Base-by-base conservation (phyloP, 208 protist species). In the Borovskyia barvae region DNA sequence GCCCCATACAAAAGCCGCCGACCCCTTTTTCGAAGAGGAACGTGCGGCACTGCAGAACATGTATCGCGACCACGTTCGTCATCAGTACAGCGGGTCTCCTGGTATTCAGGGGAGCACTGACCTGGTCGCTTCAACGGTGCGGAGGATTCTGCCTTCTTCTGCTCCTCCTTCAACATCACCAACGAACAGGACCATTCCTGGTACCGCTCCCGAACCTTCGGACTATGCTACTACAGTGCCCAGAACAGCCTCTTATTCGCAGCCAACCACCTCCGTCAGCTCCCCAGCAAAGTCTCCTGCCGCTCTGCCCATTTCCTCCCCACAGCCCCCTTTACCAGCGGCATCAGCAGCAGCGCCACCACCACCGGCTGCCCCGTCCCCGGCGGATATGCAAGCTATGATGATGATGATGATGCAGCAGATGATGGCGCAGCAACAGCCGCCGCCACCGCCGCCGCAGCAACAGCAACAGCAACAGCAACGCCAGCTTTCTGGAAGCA, bases 321-420 rank as follows among this genome's bases (percentile, higher is more conserved):
- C n/a, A n/a, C n/a, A n/a, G n/a, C n/a, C n/a, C n/a, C n/a, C n/a
- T n/a, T n/a, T n/a, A n/a, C n/a, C n/a, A n/a, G n/a, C n/a, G n/a
- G n/a, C n/a, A n/a, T n/a, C n/a, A n/a, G 22, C 39, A 1, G 40
- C 11, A 20, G 20, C 42, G 24, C 5, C n/a, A 22, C 0, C 41
- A 9, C 1, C 42, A 46, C 49, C 42, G 50, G 14, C 41, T 39
- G 29, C 30, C 12, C 29, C 26, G 5, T 7, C 36, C 12, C 33
- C 64, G 59, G 22, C 64, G 25, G 55, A 74, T 55, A 51, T 77
- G 77, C 60, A 42, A 39, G 62, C 62, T 17, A 77, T 82, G 79
- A 66, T 79, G 71, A 41, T 79, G 71, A 41, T 43, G 24, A 77
- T 86, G 66, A 77, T 82, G 61, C 75, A 82, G 43, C 36, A 70